phyloP scores from a whole-genome alignment of 805 yeast genomes.

The Wickerhamiella azyma region DNA sequence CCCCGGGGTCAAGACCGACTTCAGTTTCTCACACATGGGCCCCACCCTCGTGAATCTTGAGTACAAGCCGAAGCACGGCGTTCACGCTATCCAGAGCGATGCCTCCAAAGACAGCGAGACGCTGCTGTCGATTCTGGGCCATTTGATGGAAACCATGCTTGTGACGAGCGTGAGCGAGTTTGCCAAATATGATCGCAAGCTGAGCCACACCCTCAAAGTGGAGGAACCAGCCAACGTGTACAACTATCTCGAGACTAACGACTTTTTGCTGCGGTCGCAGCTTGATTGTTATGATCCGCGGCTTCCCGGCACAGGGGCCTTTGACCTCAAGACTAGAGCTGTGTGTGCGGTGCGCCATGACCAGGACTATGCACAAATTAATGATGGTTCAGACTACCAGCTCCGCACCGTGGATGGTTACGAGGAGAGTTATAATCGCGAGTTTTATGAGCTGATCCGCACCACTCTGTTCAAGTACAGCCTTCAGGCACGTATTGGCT shows the following conservation, averaged over 20 bases:
- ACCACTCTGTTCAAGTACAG: constrained; percentile 73
- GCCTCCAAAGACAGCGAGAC: constrained; percentile 52
- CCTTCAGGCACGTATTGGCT: constrained; percentile 85
- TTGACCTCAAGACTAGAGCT: constrained; percentile 87
- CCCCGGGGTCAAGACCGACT: constrained; percentile 25
- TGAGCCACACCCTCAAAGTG: constrained; percentile 5
- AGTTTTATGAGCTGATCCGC: constrained; percentile 57
- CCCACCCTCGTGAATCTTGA: constrained; percentile 47
- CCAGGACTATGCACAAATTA: constrained; percentile 42
- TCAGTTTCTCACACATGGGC: constrained; percentile 33
- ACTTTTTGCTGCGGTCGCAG: constrained; percentile 77
- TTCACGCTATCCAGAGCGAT: constrained; percentile 60
- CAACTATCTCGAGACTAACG: constrained; percentile 57
- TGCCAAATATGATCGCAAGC: constrained; percentile 26
- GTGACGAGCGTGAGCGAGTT: constrained; percentile 47
- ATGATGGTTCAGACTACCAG: constrained; percentile 52
- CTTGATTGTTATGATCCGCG: constrained; percentile 66
- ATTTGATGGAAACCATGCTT: constrained; percentile 60
- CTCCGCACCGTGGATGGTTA: constrained; percentile 47
- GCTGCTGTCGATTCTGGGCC: constrained; percentile 62
- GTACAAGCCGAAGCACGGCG: constrained; percentile 28
- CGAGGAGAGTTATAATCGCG: constrained; percentile 73
- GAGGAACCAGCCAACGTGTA: constrained; percentile 30
- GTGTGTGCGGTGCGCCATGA: constrained; percentile 78
- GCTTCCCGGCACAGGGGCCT: constrained; percentile 81